Evolutionary conservation across 306 rosid species (phyloP).

Genomic region (Astragalus glycyphyllos): DNA sequence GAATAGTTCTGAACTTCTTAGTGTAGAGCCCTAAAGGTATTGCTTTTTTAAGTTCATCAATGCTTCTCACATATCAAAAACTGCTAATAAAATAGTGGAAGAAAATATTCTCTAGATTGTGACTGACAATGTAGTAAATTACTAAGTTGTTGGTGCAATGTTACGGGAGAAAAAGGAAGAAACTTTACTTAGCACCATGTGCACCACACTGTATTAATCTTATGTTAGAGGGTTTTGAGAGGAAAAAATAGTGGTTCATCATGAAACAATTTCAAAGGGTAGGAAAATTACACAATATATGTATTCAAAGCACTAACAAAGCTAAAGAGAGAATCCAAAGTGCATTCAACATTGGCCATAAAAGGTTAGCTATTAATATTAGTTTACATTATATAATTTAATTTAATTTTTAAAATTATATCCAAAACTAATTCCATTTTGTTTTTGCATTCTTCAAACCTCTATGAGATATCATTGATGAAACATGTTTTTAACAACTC

Average conservation of each 20-base stretch:
- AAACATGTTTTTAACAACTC: too few species aligned
- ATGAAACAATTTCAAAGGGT: not conserved
- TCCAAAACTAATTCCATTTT: conserved; percentile 2
- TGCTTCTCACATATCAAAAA: too few species aligned
- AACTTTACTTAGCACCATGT: not conserved
- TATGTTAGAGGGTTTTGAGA: not conserved
- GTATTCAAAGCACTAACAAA: not conserved
- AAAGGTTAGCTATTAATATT: not conserved
- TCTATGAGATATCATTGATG: not conserved
- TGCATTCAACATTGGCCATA: not conserved
- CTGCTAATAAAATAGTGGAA: not conserved
- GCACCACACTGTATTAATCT: not conserved
- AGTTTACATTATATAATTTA: not conserved
- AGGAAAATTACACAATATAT: not conserved
- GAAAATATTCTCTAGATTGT: not conserved
- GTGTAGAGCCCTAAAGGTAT: too few species aligned
- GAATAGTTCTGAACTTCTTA: too few species aligned
- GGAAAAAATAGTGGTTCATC: not conserved
- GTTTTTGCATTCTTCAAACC: not conserved
- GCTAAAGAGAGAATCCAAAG: not conserved
- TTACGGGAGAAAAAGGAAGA: not conserved
- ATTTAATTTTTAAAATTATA: not conserved
- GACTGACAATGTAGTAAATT: not conserved
- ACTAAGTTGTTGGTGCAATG: not conserved
- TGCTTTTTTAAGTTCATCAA: too few species aligned